Conservation (phyloP, 176 grass and related monocot genomes). For the Hordeum vulgare region DNA sequence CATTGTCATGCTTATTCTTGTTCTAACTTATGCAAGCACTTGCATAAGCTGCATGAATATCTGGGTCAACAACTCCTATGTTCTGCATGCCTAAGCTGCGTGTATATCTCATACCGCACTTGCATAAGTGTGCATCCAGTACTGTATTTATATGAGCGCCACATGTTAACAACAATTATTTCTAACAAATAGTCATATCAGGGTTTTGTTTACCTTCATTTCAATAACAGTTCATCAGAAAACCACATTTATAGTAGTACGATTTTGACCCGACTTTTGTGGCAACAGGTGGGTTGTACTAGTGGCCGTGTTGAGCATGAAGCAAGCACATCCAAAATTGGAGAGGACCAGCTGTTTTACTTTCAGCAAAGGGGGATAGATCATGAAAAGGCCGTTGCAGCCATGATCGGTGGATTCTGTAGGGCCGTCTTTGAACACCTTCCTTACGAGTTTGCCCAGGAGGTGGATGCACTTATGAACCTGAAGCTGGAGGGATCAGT, state of each 20-base stretch:
- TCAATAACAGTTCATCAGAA: neutral
- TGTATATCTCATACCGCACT: neutral
- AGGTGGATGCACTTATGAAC: slow-evolving; percentile 94
- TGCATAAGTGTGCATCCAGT: neutral
- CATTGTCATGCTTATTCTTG: neutral
- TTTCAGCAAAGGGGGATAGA: slow-evolving; percentile 97
- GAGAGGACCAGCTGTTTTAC: slow-evolving; percentile 97
- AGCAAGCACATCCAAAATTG: slow-evolving; percentile 98
- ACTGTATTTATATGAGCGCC: neutral
- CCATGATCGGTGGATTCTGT: slow-evolving; percentile 96
- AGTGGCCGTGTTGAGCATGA: slow-evolving; percentile 81
- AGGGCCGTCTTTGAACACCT: slow-evolving; percentile 84
- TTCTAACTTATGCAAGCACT: neutral
- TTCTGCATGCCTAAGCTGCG: neutral
- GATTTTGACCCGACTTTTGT: neutral
- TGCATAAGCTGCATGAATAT: neutral
- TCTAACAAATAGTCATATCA: neutral
- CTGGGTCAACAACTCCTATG: neutral
- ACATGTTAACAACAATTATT: neutral
- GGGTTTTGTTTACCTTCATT: neutral
- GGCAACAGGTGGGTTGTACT: slow-evolving; percentile 68
- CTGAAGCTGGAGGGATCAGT: slow-evolving; percentile 94
- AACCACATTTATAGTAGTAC: neutral
- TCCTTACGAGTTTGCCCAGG: slow-evolving; percentile 82
- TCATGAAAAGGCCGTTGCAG: slow-evolving; percentile 90